Conservation (phyloP, 306 rosid species). For the Malus sylvestris region DNA sequence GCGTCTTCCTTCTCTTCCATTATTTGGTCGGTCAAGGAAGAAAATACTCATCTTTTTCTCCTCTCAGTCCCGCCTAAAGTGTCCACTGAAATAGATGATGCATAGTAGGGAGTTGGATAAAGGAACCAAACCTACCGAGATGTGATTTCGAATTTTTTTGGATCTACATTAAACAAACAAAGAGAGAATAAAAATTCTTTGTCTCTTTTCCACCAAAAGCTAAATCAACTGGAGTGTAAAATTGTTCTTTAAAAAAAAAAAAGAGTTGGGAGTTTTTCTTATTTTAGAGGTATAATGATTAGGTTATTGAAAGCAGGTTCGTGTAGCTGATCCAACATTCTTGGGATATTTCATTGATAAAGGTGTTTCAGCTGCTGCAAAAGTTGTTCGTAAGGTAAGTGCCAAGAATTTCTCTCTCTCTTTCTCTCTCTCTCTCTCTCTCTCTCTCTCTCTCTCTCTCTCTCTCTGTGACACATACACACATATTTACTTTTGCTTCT, state of each 20-base stretch:
- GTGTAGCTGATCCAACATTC: constrained; percentile 93
- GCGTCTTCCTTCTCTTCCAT: not conserved
- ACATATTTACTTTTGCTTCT: not conserved
- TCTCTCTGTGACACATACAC: not conserved
- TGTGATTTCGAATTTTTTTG: not conserved
- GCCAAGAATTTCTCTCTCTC: not conserved
- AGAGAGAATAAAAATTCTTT: not conserved
- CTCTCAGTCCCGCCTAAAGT: not conserved
- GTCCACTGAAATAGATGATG: not conserved
- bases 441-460: too few species aligned
- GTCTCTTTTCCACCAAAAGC: not conserved
- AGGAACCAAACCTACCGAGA: not conserved
- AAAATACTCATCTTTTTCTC: not conserved
- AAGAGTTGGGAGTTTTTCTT: constrained; percentile 6
- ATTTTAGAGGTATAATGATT: constrained; percentile 20
- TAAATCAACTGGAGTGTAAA: not conserved
- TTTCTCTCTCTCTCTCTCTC: too few species aligned
- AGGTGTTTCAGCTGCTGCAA: constrained; percentile 92
- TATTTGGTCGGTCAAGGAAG: constrained; percentile 7
- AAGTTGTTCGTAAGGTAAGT: constrained; percentile 95
- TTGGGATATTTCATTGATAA: constrained; percentile 92
- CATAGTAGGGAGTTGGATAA: not conserved
- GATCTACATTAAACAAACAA: not conserved
- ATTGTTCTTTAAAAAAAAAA: not conserved
- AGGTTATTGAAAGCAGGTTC: constrained; percentile 64